Conservation (phyloP, 2,329 filamentous ascomycete genomes). For the Monosporascus cannonballus region DNA sequence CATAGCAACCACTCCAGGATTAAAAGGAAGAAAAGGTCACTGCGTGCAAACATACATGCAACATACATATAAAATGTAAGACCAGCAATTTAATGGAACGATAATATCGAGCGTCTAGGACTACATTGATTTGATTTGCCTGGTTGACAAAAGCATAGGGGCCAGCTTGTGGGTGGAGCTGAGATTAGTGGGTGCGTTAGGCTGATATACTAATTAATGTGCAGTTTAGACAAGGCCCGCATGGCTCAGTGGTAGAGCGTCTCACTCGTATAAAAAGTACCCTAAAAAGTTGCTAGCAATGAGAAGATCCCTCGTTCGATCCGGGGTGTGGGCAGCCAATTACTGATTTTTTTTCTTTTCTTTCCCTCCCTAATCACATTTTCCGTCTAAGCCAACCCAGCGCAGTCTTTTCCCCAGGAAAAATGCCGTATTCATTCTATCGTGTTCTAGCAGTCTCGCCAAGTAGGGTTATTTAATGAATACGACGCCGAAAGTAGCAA, state of each 20-base stretch:
- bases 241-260: conserved; percentile 1
- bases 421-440: too few relatives aligned
- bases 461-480: too few relatives aligned
- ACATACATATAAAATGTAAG: too few relatives aligned
- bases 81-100: too few relatives aligned
- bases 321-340: background rate
- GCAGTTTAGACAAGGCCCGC: background rate
- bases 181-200: background rate
- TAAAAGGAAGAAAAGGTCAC: too few relatives aligned
- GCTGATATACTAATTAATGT: too few relatives aligned
- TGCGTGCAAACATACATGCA: too few relatives aligned
- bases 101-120: too few relatives aligned
- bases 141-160: background rate
- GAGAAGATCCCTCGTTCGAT: conserved; percentile 1
- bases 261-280: background rate
- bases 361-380: background rate
- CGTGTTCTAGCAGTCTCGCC: too few relatives aligned
- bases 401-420: background rate
- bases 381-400: background rate
- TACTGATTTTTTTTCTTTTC: background rate
- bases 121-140: too few relatives aligned
- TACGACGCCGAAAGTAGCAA: too few relatives aligned
- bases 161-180: background rate
- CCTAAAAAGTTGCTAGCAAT: background rate
- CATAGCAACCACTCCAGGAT: too few relatives aligned